Conservation (phyloP, 2,329 filamentous ascomycete genomes). For the Aquanectria penicillioides region DNA sequence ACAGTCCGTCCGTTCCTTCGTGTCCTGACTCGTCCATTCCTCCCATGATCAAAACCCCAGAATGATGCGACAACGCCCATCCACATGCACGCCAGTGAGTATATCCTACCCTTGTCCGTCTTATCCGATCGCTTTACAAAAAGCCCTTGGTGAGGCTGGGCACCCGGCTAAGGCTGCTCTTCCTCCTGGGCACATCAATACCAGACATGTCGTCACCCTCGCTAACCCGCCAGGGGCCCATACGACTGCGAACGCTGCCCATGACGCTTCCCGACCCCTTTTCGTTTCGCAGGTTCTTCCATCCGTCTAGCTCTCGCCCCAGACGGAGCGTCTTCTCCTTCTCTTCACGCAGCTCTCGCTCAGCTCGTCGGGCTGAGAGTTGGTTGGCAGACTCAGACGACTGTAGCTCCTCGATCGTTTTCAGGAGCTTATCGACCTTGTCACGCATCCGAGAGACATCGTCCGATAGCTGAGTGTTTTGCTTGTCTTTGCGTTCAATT, state of each 20-base stretch:
- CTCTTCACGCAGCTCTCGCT: conserved; percentile 90
- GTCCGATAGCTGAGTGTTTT: conserved; percentile 81
- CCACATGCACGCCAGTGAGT: conserved; percentile 23
- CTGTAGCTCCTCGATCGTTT: conserved; percentile 94
- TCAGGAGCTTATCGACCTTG: conserved; percentile 88
- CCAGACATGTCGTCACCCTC: conserved; percentile 52
- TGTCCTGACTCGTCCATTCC: conserved; percentile 14
- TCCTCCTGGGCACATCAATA: conserved; percentile 70
- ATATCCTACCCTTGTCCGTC: conserved; percentile 29
- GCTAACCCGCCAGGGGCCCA: conserved; percentile 48
- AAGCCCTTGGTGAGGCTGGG: conserved; percentile 84
- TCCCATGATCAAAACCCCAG: conserved; percentile 25
- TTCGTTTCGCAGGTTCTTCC: conserved; percentile 80
- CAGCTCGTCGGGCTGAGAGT: conserved; percentile 83
- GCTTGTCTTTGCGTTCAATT: conserved; percentile 92
- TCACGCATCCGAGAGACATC: conserved; percentile 88
- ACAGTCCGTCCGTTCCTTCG: conserved; percentile 18
- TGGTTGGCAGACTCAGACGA: conserved; percentile 85
- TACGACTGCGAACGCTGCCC: conserved; percentile 50
- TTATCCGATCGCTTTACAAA: conserved; percentile 56
- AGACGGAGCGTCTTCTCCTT: conserved; percentile 81
- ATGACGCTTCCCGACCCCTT: conserved; percentile 62
- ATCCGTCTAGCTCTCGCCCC: conserved; percentile 88
- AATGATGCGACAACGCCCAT: conserved; percentile 40
- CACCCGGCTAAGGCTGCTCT: conserved; percentile 70